phyloP scores from a whole-genome alignment of 1,284 basidiomycete species.

The Ceratobasidium sp. region DNA sequence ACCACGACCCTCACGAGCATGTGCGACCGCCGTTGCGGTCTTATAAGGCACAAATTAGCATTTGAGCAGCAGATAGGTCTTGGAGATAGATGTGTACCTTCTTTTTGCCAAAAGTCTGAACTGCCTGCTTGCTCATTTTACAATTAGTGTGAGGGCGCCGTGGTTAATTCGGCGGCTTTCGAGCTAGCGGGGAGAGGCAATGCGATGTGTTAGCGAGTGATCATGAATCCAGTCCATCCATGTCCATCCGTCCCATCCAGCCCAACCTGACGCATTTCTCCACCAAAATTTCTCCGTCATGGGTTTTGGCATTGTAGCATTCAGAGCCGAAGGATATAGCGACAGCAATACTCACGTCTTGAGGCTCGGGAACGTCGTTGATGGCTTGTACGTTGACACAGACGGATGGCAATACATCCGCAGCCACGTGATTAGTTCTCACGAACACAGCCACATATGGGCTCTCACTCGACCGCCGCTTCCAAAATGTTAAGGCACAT shows the following conservation, averaged over 20 bases:
- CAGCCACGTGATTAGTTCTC: slow-evolving; percentile 21
- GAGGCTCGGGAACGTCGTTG: slow-evolving; percentile 44
- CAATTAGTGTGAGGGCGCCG: slow-evolving; percentile 49
- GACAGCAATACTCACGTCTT: slow-evolving; percentile 42
- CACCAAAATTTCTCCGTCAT: not conserved
- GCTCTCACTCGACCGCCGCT: not conserved
- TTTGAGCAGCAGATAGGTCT: not conserved
- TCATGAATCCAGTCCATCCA: slow-evolving; percentile 58
- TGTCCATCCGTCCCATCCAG: slow-evolving; percentile 54
- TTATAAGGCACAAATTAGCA: slow-evolving; percentile 56
- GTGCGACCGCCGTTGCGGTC: slow-evolving; percentile 97
- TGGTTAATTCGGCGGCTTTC: slow-evolving; percentile 42
- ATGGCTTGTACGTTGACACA: slow-evolving; percentile 32
- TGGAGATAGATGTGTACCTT: slow-evolving; percentile 71
- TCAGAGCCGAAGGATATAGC: not conserved
- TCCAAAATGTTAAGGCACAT: slow-evolving; percentile 35
- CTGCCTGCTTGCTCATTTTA: slow-evolving; percentile 75
- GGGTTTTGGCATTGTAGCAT: no score
- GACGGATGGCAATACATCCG: slow-evolving; percentile 32
- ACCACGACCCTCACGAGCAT: slow-evolving; percentile 97
- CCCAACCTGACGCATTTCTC: slow-evolving; percentile 40
- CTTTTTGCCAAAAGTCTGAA: slow-evolving; percentile 99
- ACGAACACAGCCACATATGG: slow-evolving; percentile 1
- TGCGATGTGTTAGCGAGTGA: slow-evolving; percentile 7
- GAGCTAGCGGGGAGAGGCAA: slow-evolving; percentile 24